Evolutionary conservation across 441 rosid genomes (phyloP), one percentile per base, ranked within the genome.

Genomic region (Dalechampia spathulata): DNA sequence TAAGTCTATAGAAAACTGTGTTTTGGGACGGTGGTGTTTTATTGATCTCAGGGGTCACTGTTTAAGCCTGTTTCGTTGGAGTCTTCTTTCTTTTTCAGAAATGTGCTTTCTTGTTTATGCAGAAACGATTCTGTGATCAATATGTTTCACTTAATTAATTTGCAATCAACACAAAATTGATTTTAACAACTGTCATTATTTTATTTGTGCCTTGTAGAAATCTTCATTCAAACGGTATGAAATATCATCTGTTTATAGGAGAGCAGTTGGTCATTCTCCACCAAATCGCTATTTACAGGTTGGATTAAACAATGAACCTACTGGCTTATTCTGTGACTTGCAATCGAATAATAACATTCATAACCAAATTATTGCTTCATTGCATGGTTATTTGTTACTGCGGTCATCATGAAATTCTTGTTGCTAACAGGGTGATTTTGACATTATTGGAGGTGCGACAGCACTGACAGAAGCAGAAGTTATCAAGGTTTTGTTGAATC

Each of bases 261-360:
- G 82, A 79, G 90, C 96, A 53, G 76, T 92, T 59, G 99, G 99
- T 58, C 99, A 77, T 84, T 85, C 99, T 49, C 90, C 99, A 38
- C 97, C 99, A 57, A 92, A 85, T 74, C 80, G 78, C 28, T 85
- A 81, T 80, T 88, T 89, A 60, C 99, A 92, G 89, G 99, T 85
- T 60, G 36, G 9, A 21, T 56, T 66, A 23, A 36, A 28, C 27
- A 45, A 27, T 40, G 56, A 20, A 28, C 28, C 14, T 59, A 47
- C 11, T 30, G 6, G 43, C 15, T 16, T 23, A 26, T 51, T 30
- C 32, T 57, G 16, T 61, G 49, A 25, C 45, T 49, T 50, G 37
- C 23, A 13, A 38, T 15, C 40, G 39, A 26, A 42, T 6, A 17
- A 10, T 7, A 21, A 17, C 10, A 42, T 26, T 55, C 5, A 8